A percentile compares a stretch with the other conserved stretches of the same genome.
Conservation (phyloP, 768 basidiomycete genomes). For the Tephrocybe sp. region DNA sequence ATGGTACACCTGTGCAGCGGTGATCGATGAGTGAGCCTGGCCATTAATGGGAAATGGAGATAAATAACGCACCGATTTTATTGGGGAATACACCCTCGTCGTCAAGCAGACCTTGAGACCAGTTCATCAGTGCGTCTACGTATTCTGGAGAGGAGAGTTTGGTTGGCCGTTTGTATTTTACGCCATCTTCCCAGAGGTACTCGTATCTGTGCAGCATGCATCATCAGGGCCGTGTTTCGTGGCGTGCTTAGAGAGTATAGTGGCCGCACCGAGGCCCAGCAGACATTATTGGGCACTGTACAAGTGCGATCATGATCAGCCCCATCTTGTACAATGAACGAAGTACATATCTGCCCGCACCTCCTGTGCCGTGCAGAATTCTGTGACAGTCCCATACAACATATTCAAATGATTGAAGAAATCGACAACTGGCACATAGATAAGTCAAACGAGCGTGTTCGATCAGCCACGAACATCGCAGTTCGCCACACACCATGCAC, state of each 20-base stretch:
- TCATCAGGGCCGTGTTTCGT: background rate
- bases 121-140: conserved; percentile 98
- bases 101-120: conserved; percentile 91
- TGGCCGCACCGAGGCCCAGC: conserved; percentile 81
- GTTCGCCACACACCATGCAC: conserved; percentile 87
- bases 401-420: conserved; percentile 99
- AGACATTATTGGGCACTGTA: conserved; percentile 98
- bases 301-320: no score
- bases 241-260: background rate
- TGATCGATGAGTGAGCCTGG: background rate
- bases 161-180: conserved; percentile 85
- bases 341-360: conserved; percentile 41
- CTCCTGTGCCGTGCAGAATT: conserved; percentile 95
- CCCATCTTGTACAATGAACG: background rate
- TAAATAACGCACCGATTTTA: conserved; percentile 70
- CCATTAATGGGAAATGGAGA: background rate
- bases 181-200: conserved; percentile 93
- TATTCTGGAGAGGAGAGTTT: conserved; percentile 95
- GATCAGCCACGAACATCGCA: no score
- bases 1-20: conserved; percentile 69
- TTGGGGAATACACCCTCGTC: conserved; percentile 93
- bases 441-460: background rate
- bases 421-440: conserved; percentile 73
- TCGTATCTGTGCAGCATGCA: conserved; percentile 66
- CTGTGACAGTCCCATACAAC: conserved; percentile 97